These are phyloP conservation scores for Triticum aestivum DNA, from an alignment of 176 grass and related monocot genomes.

Conservation along the genomic window IWGSC_CS_RefSeq_v2.1 NC_057811.1:232853551-232854050, in stretches of 20 bases:
- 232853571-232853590: neutral
- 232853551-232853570: neutral
- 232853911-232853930: neutral
- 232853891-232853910: neutral
- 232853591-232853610: slow-evolving; percentile 17
- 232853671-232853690: neutral
- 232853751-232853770: neutral
- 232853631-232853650: neutral
- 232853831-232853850: neutral
- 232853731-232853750: slow-evolving; percentile 46
- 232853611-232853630: slow-evolving; percentile 7
- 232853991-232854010: neutral
- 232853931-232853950: neutral
- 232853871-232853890: neutral
- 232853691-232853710: neutral
- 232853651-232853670: neutral
- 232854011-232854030: neutral
- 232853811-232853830: slow-evolving; percentile 38
- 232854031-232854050: neutral
- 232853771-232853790: neutral
- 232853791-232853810: neutral
- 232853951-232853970: neutral
- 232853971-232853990: neutral
- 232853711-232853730: neutral
- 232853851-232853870: neutral